Evolutionary conservation across 2,329 filamentous ascomycete genomes (phyloP).

Genomic region (Alternaria alternata): DNA sequence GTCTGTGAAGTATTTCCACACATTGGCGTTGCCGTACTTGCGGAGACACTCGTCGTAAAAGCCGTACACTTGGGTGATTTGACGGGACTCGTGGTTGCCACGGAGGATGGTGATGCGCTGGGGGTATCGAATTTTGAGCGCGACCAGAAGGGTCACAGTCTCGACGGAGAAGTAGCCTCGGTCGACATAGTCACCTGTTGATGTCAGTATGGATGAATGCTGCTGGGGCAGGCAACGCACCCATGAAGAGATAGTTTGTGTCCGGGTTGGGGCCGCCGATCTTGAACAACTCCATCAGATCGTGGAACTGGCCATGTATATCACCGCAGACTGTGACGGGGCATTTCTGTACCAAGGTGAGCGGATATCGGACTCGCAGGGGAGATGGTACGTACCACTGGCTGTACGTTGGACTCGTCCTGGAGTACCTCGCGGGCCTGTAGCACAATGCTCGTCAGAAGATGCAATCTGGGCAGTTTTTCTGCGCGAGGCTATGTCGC

Average conservation of each 20-base stretch:
- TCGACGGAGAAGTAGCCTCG: slow-evolving; percentile 99
- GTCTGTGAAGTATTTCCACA: slow-evolving; percentile 82
- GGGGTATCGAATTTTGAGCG: slow-evolving; percentile 97
- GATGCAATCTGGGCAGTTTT: background rate
- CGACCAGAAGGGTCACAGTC: slow-evolving; percentile 94
- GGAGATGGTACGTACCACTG: slow-evolving; percentile 73
- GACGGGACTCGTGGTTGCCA: slow-evolving; percentile 83
- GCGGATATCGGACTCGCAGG: slow-evolving; percentile 6
- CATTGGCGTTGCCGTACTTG: slow-evolving; percentile 79
- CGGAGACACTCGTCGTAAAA: slow-evolving; percentile 81
- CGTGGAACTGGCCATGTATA: slow-evolving; percentile 99
- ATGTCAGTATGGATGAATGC: slow-evolving; percentile 23
- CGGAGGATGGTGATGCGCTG: slow-evolving; percentile 97
- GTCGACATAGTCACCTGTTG: slow-evolving; percentile 92
- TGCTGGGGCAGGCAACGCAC: slow-evolving; percentile 54
- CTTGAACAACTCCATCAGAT: slow-evolving; percentile 99
- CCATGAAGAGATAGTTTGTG: slow-evolving; percentile 99
- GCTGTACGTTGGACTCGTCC: slow-evolving; percentile 98
- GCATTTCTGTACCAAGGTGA: slow-evolving; percentile 72
- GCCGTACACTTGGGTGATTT: slow-evolving; percentile 80
- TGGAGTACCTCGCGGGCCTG: slow-evolving; percentile 95
- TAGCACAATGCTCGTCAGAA: slow-evolving; percentile 24
- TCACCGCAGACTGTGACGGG: slow-evolving; percentile 98
- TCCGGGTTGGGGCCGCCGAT: slow-evolving; percentile 98
- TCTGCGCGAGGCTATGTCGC: slow-evolving; percentile 12